These are phyloP conservation scores for Scopulariopsis brevicaulis DNA, from an alignment of 2,329 filamentous ascomycete genomes.

Conservation along the genomic window DNA sequence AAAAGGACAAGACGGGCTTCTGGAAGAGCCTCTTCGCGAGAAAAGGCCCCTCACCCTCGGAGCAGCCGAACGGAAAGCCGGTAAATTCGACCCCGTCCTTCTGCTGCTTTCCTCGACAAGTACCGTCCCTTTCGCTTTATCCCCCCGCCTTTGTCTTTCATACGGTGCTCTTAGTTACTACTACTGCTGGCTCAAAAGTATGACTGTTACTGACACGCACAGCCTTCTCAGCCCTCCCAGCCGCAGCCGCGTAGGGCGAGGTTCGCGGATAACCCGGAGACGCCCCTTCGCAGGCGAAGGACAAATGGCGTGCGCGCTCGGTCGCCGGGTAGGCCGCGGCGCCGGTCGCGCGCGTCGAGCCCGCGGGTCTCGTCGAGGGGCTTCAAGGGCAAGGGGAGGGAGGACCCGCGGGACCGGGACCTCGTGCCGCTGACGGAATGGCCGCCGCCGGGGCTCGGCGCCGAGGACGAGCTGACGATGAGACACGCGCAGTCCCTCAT, in stretches of 20 bases:
- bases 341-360: conserved; percentile 28
- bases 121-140: not conserved
- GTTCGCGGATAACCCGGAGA: conserved; percentile 17
- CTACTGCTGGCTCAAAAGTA: not conserved
- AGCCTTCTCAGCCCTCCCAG: not conserved
- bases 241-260: conserved; percentile 15
- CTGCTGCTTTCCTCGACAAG: not conserved
- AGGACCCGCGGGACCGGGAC: conserved; percentile 16
- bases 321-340: conserved; percentile 18
- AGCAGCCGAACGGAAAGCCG: conserved; percentile 19
- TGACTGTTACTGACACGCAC: not conserved
- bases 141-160: not conserved
- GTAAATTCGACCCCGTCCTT: conserved; percentile 12
- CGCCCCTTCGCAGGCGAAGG: conserved; percentile 13
- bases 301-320: conserved; percentile 1
- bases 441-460: conserved; percentile 41
- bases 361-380: conserved; percentile 10
- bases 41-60: conserved; percentile 25
- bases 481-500: conserved; percentile 46
- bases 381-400: conserved; percentile 26
- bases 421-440: conserved; percentile 22
- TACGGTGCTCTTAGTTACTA: not conserved
- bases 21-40: conserved; percentile 37
- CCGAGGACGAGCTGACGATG: conserved; percentile 36
- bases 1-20: conserved; percentile 30